phyloP scores from a whole-genome alignment of 2,329 filamentous ascomycete genomes.

The Fusarium neocosmosporiellum region DNA sequence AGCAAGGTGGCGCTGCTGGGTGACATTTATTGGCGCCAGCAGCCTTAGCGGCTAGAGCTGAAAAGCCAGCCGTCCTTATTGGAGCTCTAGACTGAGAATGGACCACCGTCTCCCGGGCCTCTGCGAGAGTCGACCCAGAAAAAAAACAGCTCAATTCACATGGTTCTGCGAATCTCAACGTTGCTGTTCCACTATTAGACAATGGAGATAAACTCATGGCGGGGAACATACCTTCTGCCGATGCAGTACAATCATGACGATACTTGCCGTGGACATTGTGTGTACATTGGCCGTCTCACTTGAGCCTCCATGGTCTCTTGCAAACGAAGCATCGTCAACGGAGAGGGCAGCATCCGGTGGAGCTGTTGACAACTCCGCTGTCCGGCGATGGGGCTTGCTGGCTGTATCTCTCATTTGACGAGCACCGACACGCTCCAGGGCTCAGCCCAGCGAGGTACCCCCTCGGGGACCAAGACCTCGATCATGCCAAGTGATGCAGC shows the following conservation, averaged over 20 bases:
- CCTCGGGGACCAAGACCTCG: neutral
- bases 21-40: conserved; percentile 25
- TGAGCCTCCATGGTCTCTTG: neutral
- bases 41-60: conserved; percentile 36
- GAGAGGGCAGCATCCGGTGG: conserved; percentile 11
- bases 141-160: conserved; percentile 18
- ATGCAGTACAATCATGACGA: neutral
- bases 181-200: neutral
- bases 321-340: conserved; percentile 12
- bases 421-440: conserved; percentile 5
- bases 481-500: conserved; percentile 2
- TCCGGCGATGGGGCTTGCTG: conserved; percentile 6
- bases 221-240: neutral
- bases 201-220: neutral
- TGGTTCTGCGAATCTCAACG: neutral
- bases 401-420: conserved; percentile 16
- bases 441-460: neutral
- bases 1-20: conserved; percentile 11
- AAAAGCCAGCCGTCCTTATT: conserved; percentile 18
- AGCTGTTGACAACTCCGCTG: conserved; percentile 19
- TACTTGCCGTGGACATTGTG: neutral
- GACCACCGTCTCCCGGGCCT: conserved; percentile 6
- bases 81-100: conserved; percentile 15
- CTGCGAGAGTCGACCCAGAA: conserved; percentile 6
- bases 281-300: neutral